phyloP scores from a whole-genome alignment of 371 early-diverging fungal genomes.

The Circinella umbellata region DNA sequence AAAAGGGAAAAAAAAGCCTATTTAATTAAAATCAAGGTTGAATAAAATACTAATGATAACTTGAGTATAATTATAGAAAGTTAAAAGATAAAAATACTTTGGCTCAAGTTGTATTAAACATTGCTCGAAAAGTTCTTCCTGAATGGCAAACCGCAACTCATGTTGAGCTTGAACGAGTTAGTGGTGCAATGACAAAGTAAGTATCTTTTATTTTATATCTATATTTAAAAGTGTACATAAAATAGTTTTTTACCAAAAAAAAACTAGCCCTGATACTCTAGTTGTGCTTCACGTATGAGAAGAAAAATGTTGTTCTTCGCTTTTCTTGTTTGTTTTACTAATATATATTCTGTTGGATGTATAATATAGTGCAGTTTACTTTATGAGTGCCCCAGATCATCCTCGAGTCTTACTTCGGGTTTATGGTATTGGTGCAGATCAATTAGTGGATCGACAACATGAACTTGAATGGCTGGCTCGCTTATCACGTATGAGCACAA shows the following conservation, averaged over 20 bases:
- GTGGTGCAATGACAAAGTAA: slow-evolving; percentile 33
- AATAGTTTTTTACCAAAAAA: too few species aligned
- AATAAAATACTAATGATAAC: too few species aligned
- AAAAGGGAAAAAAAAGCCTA: neutral
- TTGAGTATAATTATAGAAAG: slow-evolving; percentile 2
- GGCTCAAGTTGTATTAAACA: slow-evolving; percentile 10
- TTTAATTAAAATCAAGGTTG: neutral
- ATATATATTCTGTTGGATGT: neutral
- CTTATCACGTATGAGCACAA: slow-evolving; percentile 60
- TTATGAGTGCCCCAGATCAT: slow-evolving; percentile 54
- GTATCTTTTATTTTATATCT: neutral
- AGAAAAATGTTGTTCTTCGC: neutral
- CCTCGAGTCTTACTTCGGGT: slow-evolving; percentile 73
- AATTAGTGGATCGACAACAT: slow-evolving; percentile 75
- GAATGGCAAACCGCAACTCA: slow-evolving; percentile 18
- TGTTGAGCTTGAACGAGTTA: slow-evolving; percentile 19
- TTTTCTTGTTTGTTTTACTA: neutral
- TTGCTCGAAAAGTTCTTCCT: slow-evolving; percentile 21
- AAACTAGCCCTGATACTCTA: too few species aligned
- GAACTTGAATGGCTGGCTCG: slow-evolving; percentile 83
- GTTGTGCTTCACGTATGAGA: too few species aligned
- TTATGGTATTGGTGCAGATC: slow-evolving; percentile 83
- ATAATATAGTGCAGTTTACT: slow-evolving; percentile 63
- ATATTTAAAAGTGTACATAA: neutral
- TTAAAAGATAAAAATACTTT: slow-evolving; percentile 21